Conservation (phyloP, 768 basidiomycete genomes). For the Naganishia kalamii region DNA sequence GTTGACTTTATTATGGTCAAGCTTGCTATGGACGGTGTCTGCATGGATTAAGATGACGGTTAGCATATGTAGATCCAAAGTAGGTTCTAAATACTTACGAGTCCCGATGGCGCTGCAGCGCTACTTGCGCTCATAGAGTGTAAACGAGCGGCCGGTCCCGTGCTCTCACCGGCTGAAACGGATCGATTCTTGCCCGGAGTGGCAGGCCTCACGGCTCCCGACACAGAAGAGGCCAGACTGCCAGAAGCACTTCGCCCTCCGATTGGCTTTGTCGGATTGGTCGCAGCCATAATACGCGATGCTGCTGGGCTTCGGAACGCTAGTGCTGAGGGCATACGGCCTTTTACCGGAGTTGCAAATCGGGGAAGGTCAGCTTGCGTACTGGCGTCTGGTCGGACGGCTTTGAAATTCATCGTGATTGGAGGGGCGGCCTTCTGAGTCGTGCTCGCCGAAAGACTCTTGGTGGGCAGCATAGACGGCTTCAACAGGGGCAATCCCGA, state of each 20-base stretch:
- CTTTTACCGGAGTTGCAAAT: conserved; percentile 1
- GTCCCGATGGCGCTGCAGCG: not conserved
- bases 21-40: not conserved
- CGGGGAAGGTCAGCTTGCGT: not conserved
- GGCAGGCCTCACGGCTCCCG: not conserved
- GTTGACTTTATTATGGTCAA: too few species aligned
- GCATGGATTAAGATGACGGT: not conserved
- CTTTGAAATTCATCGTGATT: not conserved
- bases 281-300: not conserved
- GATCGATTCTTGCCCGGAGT: conserved; percentile 2
- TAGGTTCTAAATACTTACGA: conserved; percentile 1
- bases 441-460: not conserved
- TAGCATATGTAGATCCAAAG: too few species aligned
- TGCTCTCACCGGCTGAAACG: not conserved
- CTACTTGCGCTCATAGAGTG: too few species aligned
- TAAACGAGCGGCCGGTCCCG: not conserved
- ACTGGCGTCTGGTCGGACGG: not conserved
- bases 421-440: not conserved
- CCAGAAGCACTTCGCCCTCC: conserved; percentile 1
- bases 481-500: not conserved
- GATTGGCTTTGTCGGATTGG: not conserved
- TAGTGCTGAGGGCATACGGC: not conserved
- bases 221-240: not conserved
- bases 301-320: not conserved
- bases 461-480: not conserved